phyloP scores from a whole-genome alignment of 2,329 filamentous ascomycete species.

The Pseudophaeomoniella oleicola region DNA sequence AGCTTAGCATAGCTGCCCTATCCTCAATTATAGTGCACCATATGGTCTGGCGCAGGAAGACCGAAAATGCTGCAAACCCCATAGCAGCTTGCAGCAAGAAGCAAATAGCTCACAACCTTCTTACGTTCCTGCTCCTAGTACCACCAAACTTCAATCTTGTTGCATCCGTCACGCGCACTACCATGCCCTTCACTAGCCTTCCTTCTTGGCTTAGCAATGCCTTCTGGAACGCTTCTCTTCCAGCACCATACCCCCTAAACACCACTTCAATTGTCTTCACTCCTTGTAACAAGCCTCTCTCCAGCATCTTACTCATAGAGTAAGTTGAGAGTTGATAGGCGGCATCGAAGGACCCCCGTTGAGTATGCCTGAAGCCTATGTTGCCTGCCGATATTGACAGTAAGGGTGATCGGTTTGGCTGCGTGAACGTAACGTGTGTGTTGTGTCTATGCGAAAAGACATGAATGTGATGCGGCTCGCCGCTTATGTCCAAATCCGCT shows the following conservation, averaged over 20 bases:
- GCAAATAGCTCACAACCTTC: conserved; percentile 49
- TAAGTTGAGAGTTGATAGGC: conserved; percentile 81
- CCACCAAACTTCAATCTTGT: conserved; percentile 95
- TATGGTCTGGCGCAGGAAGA: no score
- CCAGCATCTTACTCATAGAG: conserved; percentile 69
- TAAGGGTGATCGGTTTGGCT: conserved; percentile 64
- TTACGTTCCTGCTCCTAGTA: conserved; percentile 68
- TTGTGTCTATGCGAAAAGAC: conserved; percentile 85
- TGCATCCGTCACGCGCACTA: conserved; percentile 67
- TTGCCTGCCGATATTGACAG: conserved; percentile 72
- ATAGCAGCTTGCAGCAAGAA: no score
- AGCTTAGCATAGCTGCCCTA: no score
- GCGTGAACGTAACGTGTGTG: conserved; percentile 80
- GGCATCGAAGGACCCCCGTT: conserved; percentile 73
- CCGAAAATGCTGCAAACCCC: no score
- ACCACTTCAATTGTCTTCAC: conserved; percentile 71
- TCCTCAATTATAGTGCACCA: no score
- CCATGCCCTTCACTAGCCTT: conserved; percentile 55
- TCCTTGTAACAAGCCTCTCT: conserved; percentile 64
- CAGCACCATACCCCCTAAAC: conserved; percentile 70
- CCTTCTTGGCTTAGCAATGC: conserved; percentile 79
- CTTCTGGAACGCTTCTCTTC: conserved; percentile 81
- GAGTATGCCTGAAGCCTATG: conserved; percentile 76
- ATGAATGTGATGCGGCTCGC: conserved; percentile 70
- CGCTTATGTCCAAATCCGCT: no score